Conservation (phyloP, 1,284 basidiomycete genomes). For the Ustilago curta region DNA sequence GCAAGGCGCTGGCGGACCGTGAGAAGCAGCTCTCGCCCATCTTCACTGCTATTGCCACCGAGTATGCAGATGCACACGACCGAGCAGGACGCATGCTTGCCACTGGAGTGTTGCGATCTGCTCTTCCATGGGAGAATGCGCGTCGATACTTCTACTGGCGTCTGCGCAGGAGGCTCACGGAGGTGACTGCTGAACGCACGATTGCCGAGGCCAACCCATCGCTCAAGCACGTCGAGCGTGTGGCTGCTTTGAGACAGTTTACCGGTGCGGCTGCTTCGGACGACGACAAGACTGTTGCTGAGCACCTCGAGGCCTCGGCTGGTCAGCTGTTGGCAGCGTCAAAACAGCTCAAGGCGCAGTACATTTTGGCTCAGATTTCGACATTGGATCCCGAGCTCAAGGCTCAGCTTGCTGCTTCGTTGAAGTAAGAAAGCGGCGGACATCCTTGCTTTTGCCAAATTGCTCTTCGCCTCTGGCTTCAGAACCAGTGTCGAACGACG, state of each 20-base stretch:
- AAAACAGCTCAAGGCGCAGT: conserved; percentile 54
- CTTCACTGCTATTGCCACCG: conserved; percentile 91
- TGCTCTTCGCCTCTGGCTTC: background rate
- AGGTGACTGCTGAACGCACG: conserved; percentile 52
- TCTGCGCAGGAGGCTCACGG: conserved; percentile 75
- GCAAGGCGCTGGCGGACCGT: conserved; percentile 78
- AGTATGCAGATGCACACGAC: conserved; percentile 97
- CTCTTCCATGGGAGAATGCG: conserved; percentile 78
- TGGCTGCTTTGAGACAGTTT: conserved; percentile 55
- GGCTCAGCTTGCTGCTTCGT: conserved; percentile 44
- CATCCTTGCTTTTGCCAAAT: background rate
- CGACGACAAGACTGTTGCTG: conserved; percentile 59
- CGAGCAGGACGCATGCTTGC: conserved; percentile 97
- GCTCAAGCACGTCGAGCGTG: conserved; percentile 60
- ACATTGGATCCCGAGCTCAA: conserved; percentile 59
- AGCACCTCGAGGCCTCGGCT: conserved; percentile 62
- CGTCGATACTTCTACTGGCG: conserved; percentile 94
- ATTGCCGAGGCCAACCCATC: conserved; percentile 65
- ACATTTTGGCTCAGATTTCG: conserved; percentile 63
- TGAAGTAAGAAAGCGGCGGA: conserved; percentile 16
- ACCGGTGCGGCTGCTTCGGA: conserved; percentile 55
- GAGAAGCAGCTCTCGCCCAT: conserved; percentile 87
- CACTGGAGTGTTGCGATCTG: conserved; percentile 85
- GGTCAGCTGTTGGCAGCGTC: conserved; percentile 49
- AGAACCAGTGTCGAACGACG: background rate